Evolutionary conservation across 176 grass and related monocot species (phyloP).

Genomic region (Oropetium thomaeum): DNA sequence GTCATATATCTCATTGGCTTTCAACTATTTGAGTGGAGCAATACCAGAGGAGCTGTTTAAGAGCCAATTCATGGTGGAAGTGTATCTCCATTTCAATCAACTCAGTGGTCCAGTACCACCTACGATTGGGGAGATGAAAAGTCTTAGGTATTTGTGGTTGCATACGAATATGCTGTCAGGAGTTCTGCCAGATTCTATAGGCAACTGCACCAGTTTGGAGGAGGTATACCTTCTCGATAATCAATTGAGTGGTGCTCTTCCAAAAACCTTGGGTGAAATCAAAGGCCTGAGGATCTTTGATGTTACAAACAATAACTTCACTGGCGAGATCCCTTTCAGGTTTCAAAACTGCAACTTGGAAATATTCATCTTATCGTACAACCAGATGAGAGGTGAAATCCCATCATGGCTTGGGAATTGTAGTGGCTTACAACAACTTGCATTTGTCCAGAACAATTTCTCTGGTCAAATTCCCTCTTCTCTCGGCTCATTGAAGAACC

Average conservation of each 20-base stretch:
- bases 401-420: slow-evolving; percentile 58
- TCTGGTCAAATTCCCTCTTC: slow-evolving; percentile 58
- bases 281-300: slow-evolving; percentile 44
- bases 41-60: slow-evolving; percentile 61
- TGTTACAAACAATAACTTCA: slow-evolving; percentile 47
- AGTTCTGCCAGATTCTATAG: slow-evolving; percentile 55
- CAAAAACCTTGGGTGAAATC: slow-evolving; percentile 40
- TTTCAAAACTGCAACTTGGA: slow-evolving; percentile 58
- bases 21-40: slow-evolving; percentile 44
- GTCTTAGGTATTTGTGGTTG: slow-evolving; percentile 44
- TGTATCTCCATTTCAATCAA: slow-evolving; percentile 51
- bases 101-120: slow-evolving; percentile 55
- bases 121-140: slow-evolving; percentile 37
- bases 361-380: slow-evolving; percentile 44
- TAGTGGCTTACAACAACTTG: slow-evolving; percentile 38
- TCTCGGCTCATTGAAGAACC: slow-evolving; percentile 51
- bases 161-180: slow-evolving; percentile 47
- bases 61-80: slow-evolving; percentile 28
- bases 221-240: slow-evolving; percentile 47
- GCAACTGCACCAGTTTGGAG: slow-evolving; percentile 66
- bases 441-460: slow-evolving; percentile 41
- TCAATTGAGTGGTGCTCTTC: slow-evolving; percentile 60
- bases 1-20: slow-evolving; percentile 28
- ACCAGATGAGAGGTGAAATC: slow-evolving; percentile 50
- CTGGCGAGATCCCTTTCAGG: slow-evolving; percentile 53